phyloP scores from a whole-genome alignment of 768 basidiomycete genomes.

The Trametes maxima region DNA sequence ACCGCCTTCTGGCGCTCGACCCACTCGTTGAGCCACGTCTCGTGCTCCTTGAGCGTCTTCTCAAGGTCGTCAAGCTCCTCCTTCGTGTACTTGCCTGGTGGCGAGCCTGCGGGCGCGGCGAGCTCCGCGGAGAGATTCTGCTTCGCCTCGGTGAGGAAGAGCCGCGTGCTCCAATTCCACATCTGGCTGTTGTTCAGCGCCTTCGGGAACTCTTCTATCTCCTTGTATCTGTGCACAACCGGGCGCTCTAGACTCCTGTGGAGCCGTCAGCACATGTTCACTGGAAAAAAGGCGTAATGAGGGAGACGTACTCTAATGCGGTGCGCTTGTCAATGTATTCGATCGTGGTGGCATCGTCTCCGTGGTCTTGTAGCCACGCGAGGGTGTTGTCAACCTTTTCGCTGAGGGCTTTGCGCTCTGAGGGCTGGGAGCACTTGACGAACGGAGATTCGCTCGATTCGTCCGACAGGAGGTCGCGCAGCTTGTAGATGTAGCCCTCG shows the following conservation, averaged over 20 bases:
- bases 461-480: slow-evolving; percentile 80
- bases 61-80: slow-evolving; percentile 87
- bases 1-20: slow-evolving; percentile 82
- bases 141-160: slow-evolving; percentile 85
- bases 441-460: slow-evolving; percentile 69
- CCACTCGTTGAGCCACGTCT: slow-evolving; percentile 79
- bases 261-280: not conserved
- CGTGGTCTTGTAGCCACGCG: slow-evolving; percentile 82
- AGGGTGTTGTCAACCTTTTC: slow-evolving; percentile 74
- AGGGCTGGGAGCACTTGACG: slow-evolving; percentile 76
- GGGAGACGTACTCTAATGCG: slow-evolving; percentile 81
- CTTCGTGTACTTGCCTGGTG: slow-evolving; percentile 73
- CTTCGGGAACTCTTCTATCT: slow-evolving; percentile 83
- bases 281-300: not conserved
- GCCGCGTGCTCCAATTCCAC: slow-evolving; percentile 84
- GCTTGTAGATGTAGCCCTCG: slow-evolving; percentile 90
- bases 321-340: slow-evolving; percentile 76
- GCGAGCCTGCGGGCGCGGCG: slow-evolving; percentile 47
- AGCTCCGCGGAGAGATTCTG: slow-evolving; percentile 71
- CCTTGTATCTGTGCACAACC: slow-evolving; percentile 84
- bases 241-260: slow-evolving; percentile 75
- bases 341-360: slow-evolving; percentile 78
- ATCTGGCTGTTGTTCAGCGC: slow-evolving; percentile 81
- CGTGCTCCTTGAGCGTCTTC: slow-evolving; percentile 74
- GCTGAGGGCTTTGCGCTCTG: slow-evolving; percentile 68